Base-by-base conservation (phyloP, 306 rosid species). In the Mucuna pruriens region DNA sequence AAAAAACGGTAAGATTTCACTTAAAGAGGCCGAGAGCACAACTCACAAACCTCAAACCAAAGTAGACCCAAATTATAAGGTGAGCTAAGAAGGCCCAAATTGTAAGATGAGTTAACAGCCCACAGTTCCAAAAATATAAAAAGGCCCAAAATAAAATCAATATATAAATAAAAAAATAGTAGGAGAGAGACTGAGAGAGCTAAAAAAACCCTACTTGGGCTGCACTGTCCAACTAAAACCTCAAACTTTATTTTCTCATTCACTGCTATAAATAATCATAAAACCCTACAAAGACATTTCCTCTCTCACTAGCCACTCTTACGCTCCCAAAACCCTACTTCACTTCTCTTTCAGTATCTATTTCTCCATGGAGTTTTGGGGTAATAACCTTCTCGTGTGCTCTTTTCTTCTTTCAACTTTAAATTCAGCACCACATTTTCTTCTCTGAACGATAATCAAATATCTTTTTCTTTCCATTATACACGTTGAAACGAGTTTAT, bases 281-380 rank as follows among this genome's bases (percentile, higher is more conserved):
- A 19, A 83, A 87, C 0, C 86, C 85, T 82, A 23, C 25, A 63
- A 64, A 16, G 65, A 39, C 22, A 77, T 49, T 19, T 75, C 44
- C 8, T 4, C 9, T 12, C 7, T 5, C 9, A 16, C 51, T 3
- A 63, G 25, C 34, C 65, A 1, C 72, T 26, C 55, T 33, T 31
- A 44, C 46, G 0, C 83, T 70, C 58, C 71, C 65, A 29, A 69
- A 78, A 49, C 83, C 87, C 83, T 81, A 46, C 7, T 52, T 54
- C 4, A 45, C 87, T 48, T 26, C 16, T 52, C 3, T 42, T 13
- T 72, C 70, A 68, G 0, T 40, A 11, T 17, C 75, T 1, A 11
- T 22, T 9, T 17, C 2, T 36, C 10, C 63, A 94, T 94, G 98
- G 96, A 92, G 88, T 94, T 94, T 70, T 94, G 98, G 98, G 98